Conservation (phyloP, 257 asterid genomes). For the Euphrasia confusa region DNA sequence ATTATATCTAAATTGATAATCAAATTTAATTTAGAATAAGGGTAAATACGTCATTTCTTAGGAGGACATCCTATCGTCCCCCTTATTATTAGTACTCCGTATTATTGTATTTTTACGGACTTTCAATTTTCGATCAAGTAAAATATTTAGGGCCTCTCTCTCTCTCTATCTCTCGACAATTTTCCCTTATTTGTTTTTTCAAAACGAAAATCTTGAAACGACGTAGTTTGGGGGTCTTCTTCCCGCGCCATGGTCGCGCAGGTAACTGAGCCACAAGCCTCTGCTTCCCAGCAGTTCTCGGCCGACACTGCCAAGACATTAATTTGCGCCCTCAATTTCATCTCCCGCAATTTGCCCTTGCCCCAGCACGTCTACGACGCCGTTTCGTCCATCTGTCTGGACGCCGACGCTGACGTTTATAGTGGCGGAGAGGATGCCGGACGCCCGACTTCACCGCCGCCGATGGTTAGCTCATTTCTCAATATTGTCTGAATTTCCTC, state of each 20-base stretch:
- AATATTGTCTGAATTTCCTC: background rate
- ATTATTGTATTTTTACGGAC: background rate
- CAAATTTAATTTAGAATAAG: no score
- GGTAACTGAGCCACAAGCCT: conserved; percentile 49
- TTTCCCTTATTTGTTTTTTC: background rate
- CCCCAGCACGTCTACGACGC: conserved; percentile 83
- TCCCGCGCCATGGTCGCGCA: conserved; percentile 78
- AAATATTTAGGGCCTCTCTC: conserved; percentile 12
- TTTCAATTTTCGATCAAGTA: conserved; percentile 27
- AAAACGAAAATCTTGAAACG: conserved; percentile 28
- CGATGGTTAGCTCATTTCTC: conserved; percentile 28
- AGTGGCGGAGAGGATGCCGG: conserved; percentile 31
- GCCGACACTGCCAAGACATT: conserved; percentile 63
- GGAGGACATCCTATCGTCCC: no score
- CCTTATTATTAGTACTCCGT: no score
- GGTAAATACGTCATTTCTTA: no score
- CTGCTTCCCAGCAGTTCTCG: conserved; percentile 34
- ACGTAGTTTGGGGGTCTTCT: conserved; percentile 34
- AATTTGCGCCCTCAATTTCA: conserved; percentile 86
- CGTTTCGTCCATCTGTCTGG: conserved; percentile 65
- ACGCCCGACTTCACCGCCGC: conserved; percentile 26
- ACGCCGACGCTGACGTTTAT: conserved; percentile 24
- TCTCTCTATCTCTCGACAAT: conserved; percentile 9
- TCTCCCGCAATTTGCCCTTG: conserved; percentile 85
- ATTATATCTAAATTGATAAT: no score